phyloP scores from a whole-genome alignment of 2,329 filamentous ascomycete species.

The Botrytis paeoniae region DNA sequence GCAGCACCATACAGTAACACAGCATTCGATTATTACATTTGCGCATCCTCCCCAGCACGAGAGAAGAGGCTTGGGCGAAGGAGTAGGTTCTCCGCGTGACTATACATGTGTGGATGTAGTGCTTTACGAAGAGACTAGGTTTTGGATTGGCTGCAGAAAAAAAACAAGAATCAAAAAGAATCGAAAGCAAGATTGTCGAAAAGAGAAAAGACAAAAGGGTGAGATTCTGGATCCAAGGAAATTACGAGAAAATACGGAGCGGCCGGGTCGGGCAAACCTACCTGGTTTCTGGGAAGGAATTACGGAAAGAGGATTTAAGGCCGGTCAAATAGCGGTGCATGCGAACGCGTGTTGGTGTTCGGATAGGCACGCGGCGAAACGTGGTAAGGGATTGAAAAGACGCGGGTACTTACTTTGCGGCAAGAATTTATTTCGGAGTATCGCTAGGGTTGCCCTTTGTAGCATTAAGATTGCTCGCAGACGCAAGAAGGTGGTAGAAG shows the following conservation, averaged over 20 bases:
- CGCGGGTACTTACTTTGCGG: conserved; percentile 31
- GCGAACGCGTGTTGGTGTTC: conserved; percentile 37
- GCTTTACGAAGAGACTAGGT: conserved; percentile 15
- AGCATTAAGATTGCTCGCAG: conserved; percentile 23
- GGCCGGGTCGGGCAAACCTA: conserved; percentile 15
- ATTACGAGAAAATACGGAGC: conserved; percentile 16
- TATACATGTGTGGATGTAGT: conserved; percentile 18
- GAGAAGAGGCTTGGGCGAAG: conserved; percentile 15
- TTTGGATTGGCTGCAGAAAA: conserved; percentile 10
- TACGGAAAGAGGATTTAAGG: conserved; percentile 10
- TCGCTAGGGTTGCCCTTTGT: conserved; percentile 21
- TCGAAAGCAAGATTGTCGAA: conserved; percentile 11
- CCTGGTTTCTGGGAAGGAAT: conserved; percentile 18
- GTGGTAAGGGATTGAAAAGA: conserved; percentile 30
- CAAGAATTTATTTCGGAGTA: conserved; percentile 21
- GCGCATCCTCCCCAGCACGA: conserved; percentile 16
- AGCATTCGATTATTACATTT: conserved; percentile 25
- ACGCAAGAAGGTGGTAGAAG: conserved; percentile 22
- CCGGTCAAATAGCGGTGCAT: conserved; percentile 27
- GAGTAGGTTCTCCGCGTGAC: conserved; percentile 21
- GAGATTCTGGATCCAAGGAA: conserved; percentile 10
- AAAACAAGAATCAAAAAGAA: background rate
- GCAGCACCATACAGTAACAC: conserved; percentile 32
- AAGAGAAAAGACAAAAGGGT: background rate
- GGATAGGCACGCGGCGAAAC: conserved; percentile 37